phyloP scores from a whole-genome alignment of 1,284 basidiomycete genomes.

The Boletus smithii region DNA sequence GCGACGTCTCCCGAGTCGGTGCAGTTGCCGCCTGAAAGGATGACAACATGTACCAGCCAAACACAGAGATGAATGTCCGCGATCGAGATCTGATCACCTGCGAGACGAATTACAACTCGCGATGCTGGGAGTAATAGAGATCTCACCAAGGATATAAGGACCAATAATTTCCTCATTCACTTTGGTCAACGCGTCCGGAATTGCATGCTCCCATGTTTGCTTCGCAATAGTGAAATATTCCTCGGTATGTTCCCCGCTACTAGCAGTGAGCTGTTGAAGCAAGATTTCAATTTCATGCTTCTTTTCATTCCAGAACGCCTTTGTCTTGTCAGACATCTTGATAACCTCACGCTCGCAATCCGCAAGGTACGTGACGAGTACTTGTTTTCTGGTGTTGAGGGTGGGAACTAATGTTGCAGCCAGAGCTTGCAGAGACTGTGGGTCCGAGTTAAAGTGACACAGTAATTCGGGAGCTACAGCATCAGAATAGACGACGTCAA shows the following conservation, averaged over 20 bases:
- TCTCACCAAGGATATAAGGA: conserved; percentile 67
- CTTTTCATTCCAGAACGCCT: conserved; percentile 55
- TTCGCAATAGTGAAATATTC: conserved; percentile 37
- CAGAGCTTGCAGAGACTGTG: conserved; percentile 41
- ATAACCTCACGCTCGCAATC: conserved; percentile 47
- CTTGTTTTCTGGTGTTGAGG: conserved; percentile 49
- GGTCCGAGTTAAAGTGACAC: conserved; percentile 50
- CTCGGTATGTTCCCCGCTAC: conserved; percentile 37
- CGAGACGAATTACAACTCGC: not conserved
- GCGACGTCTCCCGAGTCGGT: conserved; percentile 49
- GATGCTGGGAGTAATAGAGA: not conserved
- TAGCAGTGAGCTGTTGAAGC: conserved; percentile 46
- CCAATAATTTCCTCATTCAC: conserved; percentile 64
- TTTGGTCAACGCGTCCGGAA: conserved; percentile 44
- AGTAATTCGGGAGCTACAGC: conserved; percentile 52
- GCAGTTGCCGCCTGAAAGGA: conserved; percentile 51
- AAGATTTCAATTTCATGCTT: conserved; percentile 45
- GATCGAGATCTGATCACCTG: conserved; percentile 74
- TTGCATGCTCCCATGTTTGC: conserved; percentile 41
- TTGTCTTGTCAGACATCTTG: conserved; percentile 59
- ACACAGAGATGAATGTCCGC: conserved; percentile 79
- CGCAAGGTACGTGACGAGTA: conserved; percentile 52
- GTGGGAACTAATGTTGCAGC: conserved; percentile 42
- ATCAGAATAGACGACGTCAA: conserved; percentile 61
- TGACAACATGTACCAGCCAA: conserved; percentile 69